phyloP scores from a whole-genome alignment of 208 protist species.

The Leishmania lainsoni region DNA sequence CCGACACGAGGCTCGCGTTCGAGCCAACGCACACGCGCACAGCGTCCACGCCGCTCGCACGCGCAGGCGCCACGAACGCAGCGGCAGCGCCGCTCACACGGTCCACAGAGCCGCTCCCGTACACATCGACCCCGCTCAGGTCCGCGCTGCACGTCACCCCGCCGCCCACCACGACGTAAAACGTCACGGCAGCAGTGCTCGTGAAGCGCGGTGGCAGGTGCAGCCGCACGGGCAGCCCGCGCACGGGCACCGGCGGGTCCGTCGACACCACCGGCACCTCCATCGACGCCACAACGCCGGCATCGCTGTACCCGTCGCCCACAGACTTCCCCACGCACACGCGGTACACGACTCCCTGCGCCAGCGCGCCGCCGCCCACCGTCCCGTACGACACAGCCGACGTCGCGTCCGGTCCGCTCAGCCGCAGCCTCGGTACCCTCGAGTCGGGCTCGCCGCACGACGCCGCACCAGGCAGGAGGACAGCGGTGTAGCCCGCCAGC shows the following conservation, averaged over 20 bases:
- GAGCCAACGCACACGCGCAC: constrained; percentile 30
- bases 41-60: neutral
- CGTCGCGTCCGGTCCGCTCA: constrained; percentile 1
- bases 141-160: neutral
- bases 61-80: constrained; percentile 31
- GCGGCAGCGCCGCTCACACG: constrained; percentile 6
- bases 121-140: constrained; percentile 13
- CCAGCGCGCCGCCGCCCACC: neutral
- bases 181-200: constrained; percentile 3
- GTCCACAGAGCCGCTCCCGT: constrained; percentile 39
- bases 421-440: neutral
- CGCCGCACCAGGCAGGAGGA: neutral
- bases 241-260: constrained; percentile 3
- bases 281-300: neutral
- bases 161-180: constrained; percentile 2
- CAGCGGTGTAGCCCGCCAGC: neutral
- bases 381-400: constrained; percentile 10
- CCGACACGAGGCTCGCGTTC: constrained; percentile 16
- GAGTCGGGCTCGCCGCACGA: neutral
- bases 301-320: constrained; percentile 4
- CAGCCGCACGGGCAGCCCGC: constrained; percentile 17
- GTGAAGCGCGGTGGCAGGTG: constrained; percentile 10
- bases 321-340: neutral
- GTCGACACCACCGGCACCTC: constrained; percentile 5
- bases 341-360: neutral